Conservation (phyloP, 352 stramenopile genomes). For the Phytophthora litchii region DNA sequence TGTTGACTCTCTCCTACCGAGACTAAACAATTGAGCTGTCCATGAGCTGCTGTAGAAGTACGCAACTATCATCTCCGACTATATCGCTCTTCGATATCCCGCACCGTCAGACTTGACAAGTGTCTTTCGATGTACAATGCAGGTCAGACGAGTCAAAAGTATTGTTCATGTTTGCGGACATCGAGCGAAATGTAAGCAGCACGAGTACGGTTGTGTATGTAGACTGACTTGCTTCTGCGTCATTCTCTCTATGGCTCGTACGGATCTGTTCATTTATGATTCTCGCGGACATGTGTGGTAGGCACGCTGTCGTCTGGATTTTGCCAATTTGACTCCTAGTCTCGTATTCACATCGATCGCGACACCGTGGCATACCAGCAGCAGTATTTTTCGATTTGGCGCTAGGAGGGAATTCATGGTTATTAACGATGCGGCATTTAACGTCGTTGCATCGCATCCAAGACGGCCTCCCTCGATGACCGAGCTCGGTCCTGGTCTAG, state of each 20-base stretch:
- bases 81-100: background rate
- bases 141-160: constrained; percentile 7
- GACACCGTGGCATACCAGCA: background rate
- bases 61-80: background rate
- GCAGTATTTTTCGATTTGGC: constrained; percentile 34
- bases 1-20: background rate
- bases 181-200: constrained; percentile 15
- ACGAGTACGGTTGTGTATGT: too few relatives aligned
- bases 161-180: constrained; percentile 19
- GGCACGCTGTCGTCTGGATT: constrained; percentile 9
- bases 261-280: constrained; percentile 25
- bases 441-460: constrained; percentile 6
- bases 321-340: background rate
- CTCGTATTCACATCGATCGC: background rate
- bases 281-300: background rate
- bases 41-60: background rate
- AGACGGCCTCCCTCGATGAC: background rate
- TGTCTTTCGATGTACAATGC: constrained; percentile 10
- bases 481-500: too few relatives aligned
- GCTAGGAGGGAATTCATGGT: constrained; percentile 7
- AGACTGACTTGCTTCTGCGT: constrained; percentile 7
- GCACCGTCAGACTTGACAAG: background rate
- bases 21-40: constrained; percentile 4
- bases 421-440: background rate
- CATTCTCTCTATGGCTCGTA: constrained; percentile 12